These are phyloP conservation scores for Agastache rugosa DNA, from an alignment of 257 asterid species.

Conservation along the genomic window DNA sequence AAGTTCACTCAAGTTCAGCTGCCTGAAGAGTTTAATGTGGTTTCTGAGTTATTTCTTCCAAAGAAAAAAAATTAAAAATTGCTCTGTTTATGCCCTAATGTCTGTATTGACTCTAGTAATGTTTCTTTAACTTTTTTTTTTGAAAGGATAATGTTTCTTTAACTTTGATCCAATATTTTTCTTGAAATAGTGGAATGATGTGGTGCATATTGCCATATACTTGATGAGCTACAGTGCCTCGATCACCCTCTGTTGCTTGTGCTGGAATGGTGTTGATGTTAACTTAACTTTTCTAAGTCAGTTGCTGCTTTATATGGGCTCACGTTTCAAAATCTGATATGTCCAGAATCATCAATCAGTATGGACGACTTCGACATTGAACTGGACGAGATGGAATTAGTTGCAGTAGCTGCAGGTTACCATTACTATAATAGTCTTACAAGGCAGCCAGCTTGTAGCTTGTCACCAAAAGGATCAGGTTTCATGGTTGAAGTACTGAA, in stretches of 20 bases:
- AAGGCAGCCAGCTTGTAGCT: conserved; percentile 59
- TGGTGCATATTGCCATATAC: background rate
- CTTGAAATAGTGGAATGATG: background rate
- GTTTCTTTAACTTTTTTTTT: background rate
- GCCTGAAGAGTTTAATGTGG: conserved; percentile 43
- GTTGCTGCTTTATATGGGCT: conserved; percentile 23
- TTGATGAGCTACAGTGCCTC: background rate
- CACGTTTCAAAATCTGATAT: conserved; percentile 35
- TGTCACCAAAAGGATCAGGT: conserved; percentile 69
- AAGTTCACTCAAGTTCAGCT: conserved; percentile 57
- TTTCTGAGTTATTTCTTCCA: background rate
- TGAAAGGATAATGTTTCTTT: background rate
- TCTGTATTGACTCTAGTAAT: conserved; percentile 28
- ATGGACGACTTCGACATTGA: conserved; percentile 82
- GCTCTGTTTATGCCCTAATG: background rate
- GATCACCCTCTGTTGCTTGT: conserved; percentile 7
- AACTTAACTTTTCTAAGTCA: background rate
- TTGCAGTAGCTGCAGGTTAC: conserved; percentile 89
- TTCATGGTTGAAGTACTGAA: conserved; percentile 70
- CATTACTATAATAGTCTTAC: conserved; percentile 63
- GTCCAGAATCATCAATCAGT: conserved; percentile 46
- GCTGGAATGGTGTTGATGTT: conserved; percentile 11
- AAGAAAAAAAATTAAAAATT: background rate
- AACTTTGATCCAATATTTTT: background rate
- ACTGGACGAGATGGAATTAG: conserved; percentile 83